These are phyloP conservation scores for Prunus persica DNA, from an alignment of 306 rosid genomes.

Conservation along the genomic window Prunus_persica_NCBIv2 NC_034015.1:9113501-9114000, in stretches of 20 bases:
- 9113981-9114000: not conserved
- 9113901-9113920: not conserved
- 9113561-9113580: no score
- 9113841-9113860: not conserved
- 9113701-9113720: not conserved
- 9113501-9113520: no score
- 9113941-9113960: not conserved
- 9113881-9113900: not conserved
- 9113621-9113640: no score
- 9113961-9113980: not conserved
- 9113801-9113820: not conserved
- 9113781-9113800: not conserved
- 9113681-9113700: no score
- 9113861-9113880: not conserved
- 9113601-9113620: no score
- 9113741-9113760: not conserved
- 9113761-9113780: no score
- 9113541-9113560: no score
- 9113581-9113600: no score
- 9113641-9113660: no score
- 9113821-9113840: not conserved
- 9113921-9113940: not conserved
- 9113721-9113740: not conserved
- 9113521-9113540: no score
- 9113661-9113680: no score